phyloP scores from a whole-genome alignment of 345 rosid genomes.

The Erysimum cheiranthoides region DNA sequence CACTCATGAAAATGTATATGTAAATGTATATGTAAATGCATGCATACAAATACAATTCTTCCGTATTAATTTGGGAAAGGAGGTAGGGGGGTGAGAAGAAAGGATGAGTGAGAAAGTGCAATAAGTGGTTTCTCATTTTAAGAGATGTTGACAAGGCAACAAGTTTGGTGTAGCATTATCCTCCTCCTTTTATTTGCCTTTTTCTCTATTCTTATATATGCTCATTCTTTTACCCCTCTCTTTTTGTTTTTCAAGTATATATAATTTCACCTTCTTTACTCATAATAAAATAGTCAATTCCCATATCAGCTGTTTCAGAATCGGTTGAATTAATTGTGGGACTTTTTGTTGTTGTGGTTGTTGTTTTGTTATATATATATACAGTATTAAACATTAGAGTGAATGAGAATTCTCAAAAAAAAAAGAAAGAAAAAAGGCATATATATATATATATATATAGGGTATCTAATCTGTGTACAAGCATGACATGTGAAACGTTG shows the following conservation, averaged over 20 bases:
- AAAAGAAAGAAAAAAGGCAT: no score
- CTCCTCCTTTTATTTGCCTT: slow-evolving; percentile 7
- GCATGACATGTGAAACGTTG: background rate
- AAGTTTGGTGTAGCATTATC: slow-evolving; percentile 37
- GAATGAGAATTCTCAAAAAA: no score
- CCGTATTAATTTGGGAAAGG: background rate
- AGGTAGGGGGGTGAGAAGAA: background rate
- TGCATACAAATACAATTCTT: no score
- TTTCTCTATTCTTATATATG: slow-evolving; percentile 9
- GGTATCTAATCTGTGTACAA: background rate
- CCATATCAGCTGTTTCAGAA: background rate
- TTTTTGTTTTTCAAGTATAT: background rate
- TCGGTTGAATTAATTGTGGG: no score
- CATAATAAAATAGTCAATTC: background rate
- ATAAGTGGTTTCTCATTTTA: slow-evolving; percentile 21
- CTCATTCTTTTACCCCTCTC: background rate
- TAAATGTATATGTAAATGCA: no score
- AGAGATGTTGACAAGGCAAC: slow-evolving; percentile 47
- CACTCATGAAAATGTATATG: no score
- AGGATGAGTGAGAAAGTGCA: slow-evolving; percentile 8
- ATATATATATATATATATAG: no score
- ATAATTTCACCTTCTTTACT: background rate
- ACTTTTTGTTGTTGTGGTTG: no score
- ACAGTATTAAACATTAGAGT: no score
- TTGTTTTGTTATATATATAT: no score